Base-by-base conservation (phyloP, 257 asterid species). In the Primulina tabacum region DNA sequence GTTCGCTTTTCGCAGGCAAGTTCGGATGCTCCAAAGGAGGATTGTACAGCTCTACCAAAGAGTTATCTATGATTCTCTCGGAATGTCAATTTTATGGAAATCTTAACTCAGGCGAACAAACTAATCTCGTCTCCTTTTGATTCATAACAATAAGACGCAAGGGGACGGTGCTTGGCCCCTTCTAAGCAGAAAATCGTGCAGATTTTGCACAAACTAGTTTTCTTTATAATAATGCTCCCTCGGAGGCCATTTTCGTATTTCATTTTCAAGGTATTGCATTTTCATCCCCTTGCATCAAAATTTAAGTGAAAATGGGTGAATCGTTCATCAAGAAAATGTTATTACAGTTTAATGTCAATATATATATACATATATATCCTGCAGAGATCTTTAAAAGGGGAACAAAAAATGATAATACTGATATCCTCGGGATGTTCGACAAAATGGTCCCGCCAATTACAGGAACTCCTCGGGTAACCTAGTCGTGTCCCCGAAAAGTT, bases 11-110 rank as follows among this genome's bases (percentile, higher is more conserved):
- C 43, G 72, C 90, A 90, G 95, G 90, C 89, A 69, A 87, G 86
- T 76, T 57, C 82, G 8, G 88, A 84, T 65, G 77, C 73, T 57
- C 82, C 88, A 7, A 78, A 88, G 67, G 92, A 83, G 72, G 90
- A 89, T 60, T 69, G 80, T 82, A 87, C 95, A 18, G 33, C 80
- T 79, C 81, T 89, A 32, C 97, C 96, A 57, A 88, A 87, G 83
- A 74, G 78, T 55, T 90, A 81, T 59, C 58, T 37, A 20, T 28
- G 53, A 60, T 12, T 32, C 68, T 53, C 56, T 18, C 5, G 24
- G 38, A 26, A 3, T 8, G n/a, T 12, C 53, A 10, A 43, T 43
- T 40, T 24, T 43, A 43, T 12, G 53, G n/a, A 43, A 43, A 43
- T 11, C 53, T 43, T 43, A 21, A 11, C 53, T 10, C 16, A 16